Percentiles rank a stretch among this genome's conserved stretches.
Conservation (phyloP, 208 protist species). For the Trichomonas tenax region DNA sequence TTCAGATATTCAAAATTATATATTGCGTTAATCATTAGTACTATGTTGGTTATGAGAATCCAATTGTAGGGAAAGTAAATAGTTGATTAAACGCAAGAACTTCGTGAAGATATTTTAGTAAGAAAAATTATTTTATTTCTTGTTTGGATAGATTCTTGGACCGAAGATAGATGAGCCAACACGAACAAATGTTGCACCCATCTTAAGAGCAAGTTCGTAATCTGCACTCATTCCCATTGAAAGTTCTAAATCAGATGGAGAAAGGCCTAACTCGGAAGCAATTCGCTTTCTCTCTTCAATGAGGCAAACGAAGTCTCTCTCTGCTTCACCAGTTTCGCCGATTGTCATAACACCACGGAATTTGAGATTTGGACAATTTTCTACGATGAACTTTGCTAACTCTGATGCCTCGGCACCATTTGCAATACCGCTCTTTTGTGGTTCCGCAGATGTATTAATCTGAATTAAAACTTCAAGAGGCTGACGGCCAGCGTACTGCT, state of each 20-base stretch:
- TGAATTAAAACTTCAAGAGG: conserved; percentile 39
- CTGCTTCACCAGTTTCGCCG: conserved; percentile 28
- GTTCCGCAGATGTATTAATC: conserved; percentile 38
- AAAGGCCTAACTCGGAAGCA: not conserved
- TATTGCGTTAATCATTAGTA: too few relatives aligned
- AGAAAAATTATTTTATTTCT: not conserved
- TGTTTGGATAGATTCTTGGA: conserved; percentile 4
- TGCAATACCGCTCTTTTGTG: conserved; percentile 31
- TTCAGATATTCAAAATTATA: too few relatives aligned
- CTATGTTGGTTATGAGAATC: too few relatives aligned
- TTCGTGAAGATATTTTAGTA: too few relatives aligned
- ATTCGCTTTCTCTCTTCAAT: not conserved
- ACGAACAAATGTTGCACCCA: conserved; percentile 37
- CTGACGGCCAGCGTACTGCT: not conserved
- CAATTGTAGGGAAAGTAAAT: not conserved
- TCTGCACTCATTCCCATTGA: conserved; percentile 50
- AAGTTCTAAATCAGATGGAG: not conserved
- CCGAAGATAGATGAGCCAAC: conserved; percentile 52
- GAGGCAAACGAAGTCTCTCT: not conserved
- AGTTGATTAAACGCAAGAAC: too few relatives aligned
- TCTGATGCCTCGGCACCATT: not conserved
- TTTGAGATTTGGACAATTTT: conserved; percentile 26
- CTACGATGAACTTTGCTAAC: conserved; percentile 11
- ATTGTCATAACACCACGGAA: conserved; percentile 50
- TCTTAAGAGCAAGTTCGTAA: conserved; percentile 35